A percentile compares a stretch with the other conserved stretches of the same genome.
Evolutionary conservation across 2,329 filamentous ascomycete genomes (phyloP).

Genomic region (Drechslerella coelobrocha): DNA sequence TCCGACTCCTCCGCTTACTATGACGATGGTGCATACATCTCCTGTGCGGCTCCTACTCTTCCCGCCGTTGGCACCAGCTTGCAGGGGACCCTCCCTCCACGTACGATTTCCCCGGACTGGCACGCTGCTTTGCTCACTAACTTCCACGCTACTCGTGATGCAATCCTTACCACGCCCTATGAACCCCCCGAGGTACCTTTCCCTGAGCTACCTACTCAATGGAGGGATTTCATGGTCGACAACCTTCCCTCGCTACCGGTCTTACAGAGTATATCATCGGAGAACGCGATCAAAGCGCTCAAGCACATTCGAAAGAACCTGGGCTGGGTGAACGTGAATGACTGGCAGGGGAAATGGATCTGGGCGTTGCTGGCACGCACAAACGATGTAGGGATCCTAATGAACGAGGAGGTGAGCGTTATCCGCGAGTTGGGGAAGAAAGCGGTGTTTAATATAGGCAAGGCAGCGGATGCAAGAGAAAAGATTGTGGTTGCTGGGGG

Average conservation of each 20-base stretch:
- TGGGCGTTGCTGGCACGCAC: constrained; percentile 53
- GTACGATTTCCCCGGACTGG: constrained; percentile 26
- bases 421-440: constrained; percentile 54
- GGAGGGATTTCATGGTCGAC: constrained; percentile 39
- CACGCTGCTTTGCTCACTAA: constrained; percentile 28
- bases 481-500: constrained; percentile 30
- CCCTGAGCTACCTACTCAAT: constrained; percentile 26
- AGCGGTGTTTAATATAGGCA: constrained; percentile 44
- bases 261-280: constrained; percentile 31
- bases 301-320: constrained; percentile 44
- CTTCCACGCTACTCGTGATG: constrained; percentile 41
- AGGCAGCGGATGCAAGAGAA: constrained; percentile 46
- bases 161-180: constrained; percentile 33
- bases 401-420: constrained; percentile 53
- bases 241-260: constrained; percentile 37
- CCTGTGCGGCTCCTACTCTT: constrained; percentile 17
- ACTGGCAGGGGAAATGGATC: constrained; percentile 53
- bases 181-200: constrained; percentile 33
- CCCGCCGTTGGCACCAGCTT: neutral
- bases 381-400: constrained; percentile 52
- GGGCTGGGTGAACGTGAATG: constrained; percentile 39
- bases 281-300: constrained; percentile 40
- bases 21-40: constrained; percentile 44
- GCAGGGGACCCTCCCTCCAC: constrained; percentile 4
- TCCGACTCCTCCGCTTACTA: constrained; percentile 43